Base-by-base conservation (phyloP, 2,329 filamentous ascomycete genomes). In the Cladobotryum mycophilum region DNA sequence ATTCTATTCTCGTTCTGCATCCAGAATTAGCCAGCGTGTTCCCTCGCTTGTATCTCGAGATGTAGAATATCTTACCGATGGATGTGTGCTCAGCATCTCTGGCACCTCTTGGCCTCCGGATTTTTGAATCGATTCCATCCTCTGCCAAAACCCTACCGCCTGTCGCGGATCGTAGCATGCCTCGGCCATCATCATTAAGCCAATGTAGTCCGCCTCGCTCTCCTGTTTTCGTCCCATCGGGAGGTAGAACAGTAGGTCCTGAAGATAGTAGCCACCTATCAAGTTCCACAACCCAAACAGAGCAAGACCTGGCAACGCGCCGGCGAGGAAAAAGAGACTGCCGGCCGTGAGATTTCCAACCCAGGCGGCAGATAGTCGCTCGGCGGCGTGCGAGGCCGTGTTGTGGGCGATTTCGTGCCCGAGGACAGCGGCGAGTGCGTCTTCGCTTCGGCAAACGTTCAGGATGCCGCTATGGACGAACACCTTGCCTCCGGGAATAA, bases 341-440 rank as follows among this genome's bases (percentile, higher is more conserved):
- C 73, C 76, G 11, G 76, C 65, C 30, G 80, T 66, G 20, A 81
- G 66, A 47, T 76, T 79, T 51, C 70, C 68, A n/a, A 78, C 74
- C 54, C 79, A 73, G 44, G 71, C 70, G 37, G 72, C 71, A 12
- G 76, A 80, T 60, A 81, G 70, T 33, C 80, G 75, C 72, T 92
- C 88, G 15, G 77, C 82, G 6, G 77, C 70, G 62, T 89, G 86
- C 51, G 80, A 78, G 0, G 85, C 85, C 14, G 88, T 76, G 55
- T 85, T 86, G 63, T 92, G 88, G 15, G 86, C 85, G 54, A 91
- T 88, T 70, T 91, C 88, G 67, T 91, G 88, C 13, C 86, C 85
- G 13, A 92, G 72, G 3, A 92, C 85, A 1, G 87, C 81, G 4
- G 88, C 88, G 22, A 92, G 72, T 3, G 82, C 84, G 62, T 85